Evolutionary conservation across 805 yeast species (phyloP), one percentile per base, ranked within the genome.

Genomic region (Metschnikowia cerradonensis): DNA sequence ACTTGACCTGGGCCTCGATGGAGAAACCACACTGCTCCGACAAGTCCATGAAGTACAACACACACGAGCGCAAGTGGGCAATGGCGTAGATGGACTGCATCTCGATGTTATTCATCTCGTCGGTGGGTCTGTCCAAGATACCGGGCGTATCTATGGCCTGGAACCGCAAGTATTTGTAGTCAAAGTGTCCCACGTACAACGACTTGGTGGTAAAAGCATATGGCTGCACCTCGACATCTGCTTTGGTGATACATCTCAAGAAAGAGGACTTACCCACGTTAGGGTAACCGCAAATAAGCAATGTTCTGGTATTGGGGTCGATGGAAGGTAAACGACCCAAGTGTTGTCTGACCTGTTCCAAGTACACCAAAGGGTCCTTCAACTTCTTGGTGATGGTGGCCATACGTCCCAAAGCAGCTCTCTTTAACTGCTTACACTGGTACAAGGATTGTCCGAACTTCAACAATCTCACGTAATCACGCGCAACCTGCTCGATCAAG

Each of bases 71-170:
- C 71, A 94, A 82, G 73, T 94, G 99, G 33, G 99, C 99, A 78
- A 94, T 90, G 55, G 99, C 99, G 65, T 94, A 94, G 65, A 94
- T 94, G 46, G 96, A 88, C 77, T 94, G 99, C 99, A 94, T 94
- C 77, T 94, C 99, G 71, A 94, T 94, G 73, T 94, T 94, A 78
- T 94, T 94, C 99, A 94, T 94, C 69, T 94, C 99, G 72, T 94
- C 99, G 41, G 97, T 90, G 53, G 99, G 99, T 71, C 98, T 84
- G 73, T 94, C 99, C 68, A 94, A 78, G 64, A 94, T 91, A 77
- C 99, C 99, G 33, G 99, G 99, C 36, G 99, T 94, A 73, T 94
- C 99, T 66, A 94, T 94, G 50, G 98, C 99, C 77, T 94, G 99
- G 78, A 94, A 94, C 66, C 99, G 81, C 66, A 94, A 77, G 71